Percentiles rank a stretch among this genome's conserved stretches.
These are phyloP conservation scores for Penicillium vulpinum DNA, from an alignment of 2,329 filamentous ascomycete genomes.

Conservation along the genomic window DNA sequence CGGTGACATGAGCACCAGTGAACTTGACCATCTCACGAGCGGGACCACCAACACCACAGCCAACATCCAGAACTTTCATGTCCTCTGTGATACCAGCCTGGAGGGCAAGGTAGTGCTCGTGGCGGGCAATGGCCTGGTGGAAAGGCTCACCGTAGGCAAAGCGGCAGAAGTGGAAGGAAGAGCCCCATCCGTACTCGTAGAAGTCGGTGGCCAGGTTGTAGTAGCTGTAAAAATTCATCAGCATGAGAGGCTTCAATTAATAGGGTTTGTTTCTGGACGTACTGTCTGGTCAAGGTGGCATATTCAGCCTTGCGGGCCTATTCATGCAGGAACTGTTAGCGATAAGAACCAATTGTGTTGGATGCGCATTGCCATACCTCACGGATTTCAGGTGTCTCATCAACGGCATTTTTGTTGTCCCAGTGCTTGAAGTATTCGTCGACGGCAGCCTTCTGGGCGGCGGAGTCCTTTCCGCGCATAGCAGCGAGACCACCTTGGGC, in stretches of 20 bases:
- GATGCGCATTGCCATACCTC: constrained; percentile 57
- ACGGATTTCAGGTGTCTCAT: constrained; percentile 80
- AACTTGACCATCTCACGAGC: constrained; percentile 97
- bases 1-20: constrained; percentile 81
- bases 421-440: constrained; percentile 97
- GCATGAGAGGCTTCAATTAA: background rate
- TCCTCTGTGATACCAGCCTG: constrained; percentile 80
- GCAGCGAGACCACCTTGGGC: constrained; percentile 73
- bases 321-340: constrained; percentile 16
- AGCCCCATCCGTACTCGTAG: constrained; percentile 96
- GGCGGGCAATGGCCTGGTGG: constrained; percentile 86
- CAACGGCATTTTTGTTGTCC: constrained; percentile 76
- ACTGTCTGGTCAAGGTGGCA: constrained; percentile 90
- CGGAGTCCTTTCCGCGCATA: constrained; percentile 79
- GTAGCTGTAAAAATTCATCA: constrained; percentile 59
- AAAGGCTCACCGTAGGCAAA: constrained; percentile 86
- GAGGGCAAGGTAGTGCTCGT: constrained; percentile 96
- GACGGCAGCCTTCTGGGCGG: constrained; percentile 75
- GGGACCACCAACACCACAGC: constrained; percentile 93
- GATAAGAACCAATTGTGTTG: background rate
- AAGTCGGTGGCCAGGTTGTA: constrained; percentile 96
- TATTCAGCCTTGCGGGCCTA: constrained; percentile 83
- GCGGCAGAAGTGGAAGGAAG: constrained; percentile 96
- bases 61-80: constrained; percentile 92
- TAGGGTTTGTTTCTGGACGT: constrained; percentile 42